Percentiles rank a stretch among this genome's conserved stretches.
These are phyloP conservation scores for Parathielavia hyrcaniae DNA, from an alignment of 495 filamentous ascomycete species.

Conservation along the genomic window DNA sequence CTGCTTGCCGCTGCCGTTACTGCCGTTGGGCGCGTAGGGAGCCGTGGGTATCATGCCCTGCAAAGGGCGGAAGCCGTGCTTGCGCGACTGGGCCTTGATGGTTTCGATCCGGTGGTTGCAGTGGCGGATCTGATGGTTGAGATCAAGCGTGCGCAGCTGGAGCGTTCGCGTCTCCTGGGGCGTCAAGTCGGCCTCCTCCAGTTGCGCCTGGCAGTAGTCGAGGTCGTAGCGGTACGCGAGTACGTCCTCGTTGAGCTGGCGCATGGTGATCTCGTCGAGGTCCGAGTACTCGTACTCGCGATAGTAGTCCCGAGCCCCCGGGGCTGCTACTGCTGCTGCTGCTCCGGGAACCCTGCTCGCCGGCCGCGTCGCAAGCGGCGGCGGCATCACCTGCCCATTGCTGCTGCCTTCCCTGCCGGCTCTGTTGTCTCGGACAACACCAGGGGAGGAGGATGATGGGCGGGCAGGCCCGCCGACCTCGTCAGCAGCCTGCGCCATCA, in stretches of 20 bases:
- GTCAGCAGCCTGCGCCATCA: not conserved
- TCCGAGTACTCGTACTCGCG: conserved; percentile 19
- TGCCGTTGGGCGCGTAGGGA: not conserved
- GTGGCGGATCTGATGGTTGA: conserved; percentile 40
- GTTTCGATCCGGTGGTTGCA: conserved; percentile 37
- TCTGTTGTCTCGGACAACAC: conserved; percentile 4
- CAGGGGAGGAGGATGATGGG: not conserved
- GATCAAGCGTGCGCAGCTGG: conserved; percentile 38
- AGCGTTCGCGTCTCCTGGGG: conserved; percentile 39
- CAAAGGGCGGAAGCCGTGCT: not conserved
- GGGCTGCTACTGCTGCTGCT: too few species aligned
- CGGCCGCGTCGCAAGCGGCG: not conserved
- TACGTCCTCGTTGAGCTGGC: conserved; percentile 42
- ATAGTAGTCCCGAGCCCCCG: conserved; percentile 2
- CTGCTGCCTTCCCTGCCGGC: not conserved
- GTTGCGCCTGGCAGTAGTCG: conserved; percentile 34
- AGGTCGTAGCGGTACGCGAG: conserved; percentile 38
- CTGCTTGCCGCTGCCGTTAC: not conserved
- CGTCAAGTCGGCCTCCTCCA: conserved; percentile 32
- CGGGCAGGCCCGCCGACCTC: not conserved
- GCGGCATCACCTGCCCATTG: conserved; percentile 1
- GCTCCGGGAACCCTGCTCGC: not conserved
- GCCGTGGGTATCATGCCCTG: not conserved
- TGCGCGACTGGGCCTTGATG: conserved; percentile 25
- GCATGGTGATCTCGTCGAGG: conserved; percentile 37